These are phyloP conservation scores for Mortierella claussenii DNA, from an alignment of 192 early-diverging fungal genomes.

Conservation along the genomic window DNA sequence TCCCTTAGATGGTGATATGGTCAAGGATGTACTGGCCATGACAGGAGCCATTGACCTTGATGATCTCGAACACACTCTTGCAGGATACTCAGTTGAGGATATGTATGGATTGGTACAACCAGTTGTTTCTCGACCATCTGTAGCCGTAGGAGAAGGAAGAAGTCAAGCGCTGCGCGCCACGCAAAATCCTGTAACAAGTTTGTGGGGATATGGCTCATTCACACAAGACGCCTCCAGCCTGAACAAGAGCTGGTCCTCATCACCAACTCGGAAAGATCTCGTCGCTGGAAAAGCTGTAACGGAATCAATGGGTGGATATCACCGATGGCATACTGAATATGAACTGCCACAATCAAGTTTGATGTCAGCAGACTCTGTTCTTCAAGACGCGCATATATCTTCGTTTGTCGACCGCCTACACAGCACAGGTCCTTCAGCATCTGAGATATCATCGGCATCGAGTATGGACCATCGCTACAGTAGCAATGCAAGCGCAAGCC, in stretches of 20 bases:
- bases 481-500: too few species aligned
- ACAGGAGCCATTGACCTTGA: constrained; percentile 37
- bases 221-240: constrained; percentile 12
- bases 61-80: constrained; percentile 12
- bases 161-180: neutral
- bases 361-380: neutral
- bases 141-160: constrained; percentile 36
- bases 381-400: neutral
- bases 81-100: neutral
- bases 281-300: neutral
- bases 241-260: constrained; percentile 13
- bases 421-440: too few species aligned
- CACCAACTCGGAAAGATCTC: neutral
- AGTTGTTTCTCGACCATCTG: neutral
- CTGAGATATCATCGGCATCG: too few species aligned
- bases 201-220: constrained; percentile 38
- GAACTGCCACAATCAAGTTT: neutral
- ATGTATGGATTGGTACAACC: neutral
- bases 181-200: constrained; percentile 20
- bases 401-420: neutral
- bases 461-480: too few species aligned
- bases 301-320: neutral
- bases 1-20: constrained; percentile 17
- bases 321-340: neutral
- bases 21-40: constrained; percentile 43